phyloP scores from a whole-genome alignment of 1,284 basidiomycete species.

The Omphalotus olearius region DNA sequence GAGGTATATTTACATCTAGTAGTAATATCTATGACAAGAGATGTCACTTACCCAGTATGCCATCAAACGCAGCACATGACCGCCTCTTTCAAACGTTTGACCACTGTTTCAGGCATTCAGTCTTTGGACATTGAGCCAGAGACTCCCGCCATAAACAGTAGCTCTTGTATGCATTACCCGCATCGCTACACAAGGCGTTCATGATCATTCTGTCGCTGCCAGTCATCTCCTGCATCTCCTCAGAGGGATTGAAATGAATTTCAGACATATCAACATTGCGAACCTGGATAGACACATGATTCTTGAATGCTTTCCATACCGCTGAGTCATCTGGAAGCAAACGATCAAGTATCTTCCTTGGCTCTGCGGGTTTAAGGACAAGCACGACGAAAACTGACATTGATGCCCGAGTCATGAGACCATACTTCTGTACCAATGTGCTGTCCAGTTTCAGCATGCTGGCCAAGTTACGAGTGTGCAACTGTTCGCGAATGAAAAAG shows the following conservation, averaged over 20 bases:
- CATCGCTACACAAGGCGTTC: neutral
- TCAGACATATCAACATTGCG: neutral
- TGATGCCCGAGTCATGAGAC: slow-evolving; percentile 25
- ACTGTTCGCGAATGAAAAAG: slow-evolving; percentile 25
- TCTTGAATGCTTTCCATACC: neutral
- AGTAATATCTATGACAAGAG: no score
- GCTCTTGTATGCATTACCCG: neutral
- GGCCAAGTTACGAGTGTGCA: slow-evolving; percentile 21
- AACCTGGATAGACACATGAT: neutral
- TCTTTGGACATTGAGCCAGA: no score
- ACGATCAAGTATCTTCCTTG: neutral
- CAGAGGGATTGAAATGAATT: neutral
- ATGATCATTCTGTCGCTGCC: no score
- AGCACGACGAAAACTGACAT: slow-evolving; percentile 26
- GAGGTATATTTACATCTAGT: no score
- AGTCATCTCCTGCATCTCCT: neutral
- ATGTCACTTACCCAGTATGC: no score
- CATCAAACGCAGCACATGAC: no score
- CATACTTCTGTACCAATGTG: slow-evolving; percentile 22
- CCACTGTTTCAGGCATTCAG: no score
- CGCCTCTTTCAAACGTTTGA: no score
- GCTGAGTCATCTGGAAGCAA: neutral
- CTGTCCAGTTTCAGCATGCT: slow-evolving; percentile 9
- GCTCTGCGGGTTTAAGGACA: slow-evolving; percentile 14
- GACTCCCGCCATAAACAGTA: neutral